Evolutionary conservation across 2,329 filamentous ascomycete species (phyloP).

Genomic region (Aureobasidium sp.): DNA sequence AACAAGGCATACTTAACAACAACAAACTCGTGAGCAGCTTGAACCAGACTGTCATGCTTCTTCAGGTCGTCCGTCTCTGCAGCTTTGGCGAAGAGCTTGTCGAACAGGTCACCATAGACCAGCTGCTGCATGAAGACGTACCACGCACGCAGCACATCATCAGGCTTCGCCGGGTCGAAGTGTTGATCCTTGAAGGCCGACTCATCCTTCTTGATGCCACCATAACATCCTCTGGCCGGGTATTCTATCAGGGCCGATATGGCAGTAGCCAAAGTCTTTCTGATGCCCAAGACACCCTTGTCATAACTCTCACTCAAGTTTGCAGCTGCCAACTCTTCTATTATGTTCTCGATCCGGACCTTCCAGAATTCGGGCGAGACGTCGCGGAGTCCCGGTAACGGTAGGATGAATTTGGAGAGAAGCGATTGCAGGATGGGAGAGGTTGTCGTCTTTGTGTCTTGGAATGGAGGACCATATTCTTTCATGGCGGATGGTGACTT

Average conservation of each 20-base stretch:
- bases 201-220: slow-evolving; percentile 46
- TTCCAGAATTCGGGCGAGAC: slow-evolving; percentile 60
- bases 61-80: slow-evolving; percentile 56
- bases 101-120: slow-evolving; percentile 61
- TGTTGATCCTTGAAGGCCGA: slow-evolving; percentile 26
- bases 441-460: slow-evolving; percentile 40
- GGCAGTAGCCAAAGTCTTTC: slow-evolving; percentile 68
- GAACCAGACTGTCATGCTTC: slow-evolving; percentile 54
- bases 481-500: slow-evolving; percentile 57
- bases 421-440: slow-evolving; percentile 62
- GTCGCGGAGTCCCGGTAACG: slow-evolving; percentile 58
- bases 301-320: slow-evolving; percentile 77
- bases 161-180: slow-evolving; percentile 54
- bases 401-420: slow-evolving; percentile 56
- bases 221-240: slow-evolving; percentile 58
- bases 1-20: slow-evolving; percentile 56
- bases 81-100: slow-evolving; percentile 57
- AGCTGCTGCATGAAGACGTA: slow-evolving; percentile 58
- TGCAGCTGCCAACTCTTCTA: slow-evolving; percentile 56
- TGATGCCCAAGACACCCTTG: slow-evolving; percentile 64
- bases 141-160: slow-evolving; percentile 58
- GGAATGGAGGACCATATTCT: slow-evolving; percentile 65
- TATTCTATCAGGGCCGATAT: slow-evolving; percentile 64
- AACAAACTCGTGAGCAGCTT: slow-evolving; percentile 59
- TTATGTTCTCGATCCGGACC: slow-evolving; percentile 51